Conservation (phyloP, 1,284 basidiomycete genomes). For the Ustilago tritici region DNA sequence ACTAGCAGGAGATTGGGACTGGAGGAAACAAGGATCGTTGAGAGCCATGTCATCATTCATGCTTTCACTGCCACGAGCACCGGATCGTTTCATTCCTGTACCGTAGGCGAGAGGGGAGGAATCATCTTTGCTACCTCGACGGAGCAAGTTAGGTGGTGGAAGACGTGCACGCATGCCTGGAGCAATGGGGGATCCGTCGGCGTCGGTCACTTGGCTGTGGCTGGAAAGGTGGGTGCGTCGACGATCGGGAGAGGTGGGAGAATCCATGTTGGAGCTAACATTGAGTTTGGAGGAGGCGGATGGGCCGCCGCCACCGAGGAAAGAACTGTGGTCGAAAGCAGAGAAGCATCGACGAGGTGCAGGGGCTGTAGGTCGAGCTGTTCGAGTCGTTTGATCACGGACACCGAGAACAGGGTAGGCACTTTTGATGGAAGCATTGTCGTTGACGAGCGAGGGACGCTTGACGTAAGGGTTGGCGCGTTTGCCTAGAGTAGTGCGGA, state of each 20-base stretch:
- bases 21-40: constrained; percentile 21
- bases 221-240: constrained; percentile 24
- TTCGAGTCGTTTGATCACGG: constrained; percentile 27
- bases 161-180: constrained; percentile 27
- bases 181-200: constrained; percentile 57
- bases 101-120: constrained; percentile 62
- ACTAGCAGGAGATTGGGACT: constrained; percentile 41
- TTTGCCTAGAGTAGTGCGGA: constrained; percentile 52
- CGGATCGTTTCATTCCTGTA: constrained; percentile 50
- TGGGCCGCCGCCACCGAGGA: constrained; percentile 19
- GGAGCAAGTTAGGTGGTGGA: constrained; percentile 36
- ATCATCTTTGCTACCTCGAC: constrained; percentile 60
- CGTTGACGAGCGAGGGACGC: constrained; percentile 43
- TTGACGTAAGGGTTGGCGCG: constrained; percentile 59
- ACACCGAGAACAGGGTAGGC: constrained; percentile 52
- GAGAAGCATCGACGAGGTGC: constrained; percentile 57
- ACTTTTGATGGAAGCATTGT: constrained; percentile 35
- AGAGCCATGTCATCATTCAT: constrained; percentile 48
- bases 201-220: constrained; percentile 43
- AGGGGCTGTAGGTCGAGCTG: constrained; percentile 45
- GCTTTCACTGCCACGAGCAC: constrained; percentile 35
- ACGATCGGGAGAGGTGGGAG: constrained; percentile 40
- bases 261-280: constrained; percentile 5
- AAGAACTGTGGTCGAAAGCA: constrained; percentile 44
- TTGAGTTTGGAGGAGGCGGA: constrained; percentile 19